Percentiles rank a stretch among this genome's conserved stretches.
Evolutionary conservation across 441 rosid species (phyloP).

Genomic region (Melastoma candidum): DNA sequence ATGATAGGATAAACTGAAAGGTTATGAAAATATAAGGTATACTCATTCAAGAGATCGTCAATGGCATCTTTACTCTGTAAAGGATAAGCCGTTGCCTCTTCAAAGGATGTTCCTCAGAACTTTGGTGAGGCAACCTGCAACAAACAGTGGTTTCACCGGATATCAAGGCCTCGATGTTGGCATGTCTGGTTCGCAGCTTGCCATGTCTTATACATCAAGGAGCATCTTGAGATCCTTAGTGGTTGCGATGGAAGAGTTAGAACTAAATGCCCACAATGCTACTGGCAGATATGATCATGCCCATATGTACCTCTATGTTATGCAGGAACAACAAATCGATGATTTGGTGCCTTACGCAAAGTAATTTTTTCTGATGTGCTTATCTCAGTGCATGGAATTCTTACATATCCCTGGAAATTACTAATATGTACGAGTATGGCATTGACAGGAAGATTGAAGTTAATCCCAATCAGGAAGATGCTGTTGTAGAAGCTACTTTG

Average conservation of each 20-base stretch:
- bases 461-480: slow-evolving; percentile 63
- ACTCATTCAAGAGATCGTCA: slow-evolving; percentile 83
- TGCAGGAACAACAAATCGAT: slow-evolving; percentile 79
- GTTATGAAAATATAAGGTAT: slow-evolving; percentile 64
- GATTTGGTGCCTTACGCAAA: slow-evolving; percentile 87
- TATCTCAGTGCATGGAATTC: slow-evolving; percentile 8
- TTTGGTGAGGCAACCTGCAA: slow-evolving; percentile 84
- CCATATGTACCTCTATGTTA: slow-evolving; percentile 88
- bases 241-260: slow-evolving; percentile 98
- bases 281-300: slow-evolving; percentile 80
- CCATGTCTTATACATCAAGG: slow-evolving; percentile 68
- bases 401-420: slow-evolving; percentile 19
- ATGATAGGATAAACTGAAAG: slow-evolving; percentile 86
- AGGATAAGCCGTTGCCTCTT: slow-evolving; percentile 68
- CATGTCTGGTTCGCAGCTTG: slow-evolving; percentile 31
- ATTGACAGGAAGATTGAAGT: slow-evolving; percentile 71
- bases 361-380: slow-evolving; percentile 31
- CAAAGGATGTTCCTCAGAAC: slow-evolving; percentile 98
- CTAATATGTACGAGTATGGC: slow-evolving; percentile 15
- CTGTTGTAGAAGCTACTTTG: slow-evolving; percentile 55
- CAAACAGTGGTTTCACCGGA: slow-evolving; percentile 41
- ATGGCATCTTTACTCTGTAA: slow-evolving; percentile 91
- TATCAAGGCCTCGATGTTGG: slow-evolving; percentile 54
- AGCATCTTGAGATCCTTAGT: slow-evolving; percentile 82
- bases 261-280: slow-evolving; percentile 85